Evolutionary conservation across 768 basidiomycete species (phyloP), one percentile per base, ranked within the genome.

Genomic region (Calocybe cyanea): DNA sequence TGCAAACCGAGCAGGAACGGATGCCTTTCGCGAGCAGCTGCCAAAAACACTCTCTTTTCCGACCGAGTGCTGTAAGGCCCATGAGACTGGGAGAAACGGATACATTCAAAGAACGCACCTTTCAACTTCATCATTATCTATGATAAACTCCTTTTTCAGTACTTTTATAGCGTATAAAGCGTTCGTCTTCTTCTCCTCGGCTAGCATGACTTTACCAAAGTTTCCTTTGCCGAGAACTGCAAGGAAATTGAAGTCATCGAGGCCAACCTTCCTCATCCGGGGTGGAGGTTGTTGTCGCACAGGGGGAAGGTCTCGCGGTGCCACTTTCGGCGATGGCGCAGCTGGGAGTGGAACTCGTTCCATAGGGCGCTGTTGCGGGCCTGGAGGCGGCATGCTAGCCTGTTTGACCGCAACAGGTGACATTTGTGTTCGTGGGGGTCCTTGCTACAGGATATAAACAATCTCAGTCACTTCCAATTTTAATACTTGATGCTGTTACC

Each of bases 131-230:
- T 99, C 96, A 51, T 99, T 98, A 64, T 99, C 96, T 57, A 99
- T 98, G 64, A 99, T 98, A 62, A 99, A 98, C 68, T 98, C 96
- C 63, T 99, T 99, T 78, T 99, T 99, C 63, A 99, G 63, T n/a
- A 99, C 96, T 68, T 99, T 99, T 75, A 99, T 97, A n/a, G 96
- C 96, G 62, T 88, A 98, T 45, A 98, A 67, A 41, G 78, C 81
- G 56, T 81, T 90, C 41, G 83, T 78, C 64, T 77, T 83, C 80
- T 99, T 99, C 76, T 99, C 96, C 67, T 99, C 96, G 8, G 96
- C 96, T 48, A 99, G 71, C 96, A 99, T 99, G 67, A 99, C 96
- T 66, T 99, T 99, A 46, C 96, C 96, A 61, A 99, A 99, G 68
- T 98, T 99, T 57, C 96, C 96, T 69, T 98, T 98, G 40, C 96